Conservation (phyloP, 257 asterid species). For the Buddleja alternifolia region DNA sequence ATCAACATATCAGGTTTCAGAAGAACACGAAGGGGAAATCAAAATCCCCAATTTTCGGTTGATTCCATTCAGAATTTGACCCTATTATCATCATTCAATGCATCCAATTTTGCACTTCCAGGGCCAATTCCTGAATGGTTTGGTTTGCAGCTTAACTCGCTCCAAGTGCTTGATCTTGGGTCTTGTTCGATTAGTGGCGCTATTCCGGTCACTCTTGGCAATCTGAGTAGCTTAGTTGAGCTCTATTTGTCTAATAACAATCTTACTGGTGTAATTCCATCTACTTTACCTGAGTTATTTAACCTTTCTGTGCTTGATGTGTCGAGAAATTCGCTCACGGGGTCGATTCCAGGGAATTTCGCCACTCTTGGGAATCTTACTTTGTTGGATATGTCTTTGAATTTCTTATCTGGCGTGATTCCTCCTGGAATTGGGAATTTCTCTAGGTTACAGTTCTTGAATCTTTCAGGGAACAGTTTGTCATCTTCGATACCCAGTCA, state of each 20-base stretch:
- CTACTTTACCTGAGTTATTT: constrained; percentile 43
- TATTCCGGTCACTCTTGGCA: constrained; percentile 47
- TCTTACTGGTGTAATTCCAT: constrained; percentile 32
- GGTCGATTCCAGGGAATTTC: constrained; percentile 37
- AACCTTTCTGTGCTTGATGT: constrained; percentile 50
- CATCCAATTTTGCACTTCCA: constrained; percentile 56
- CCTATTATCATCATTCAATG: constrained; percentile 47
- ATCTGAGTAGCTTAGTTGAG: constrained; percentile 46
- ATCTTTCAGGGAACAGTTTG: constrained; percentile 54
- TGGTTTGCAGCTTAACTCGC: constrained; percentile 39
- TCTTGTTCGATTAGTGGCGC: constrained; percentile 47
- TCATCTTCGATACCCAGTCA: constrained; percentile 55
- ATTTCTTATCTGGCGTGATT: constrained; percentile 50
- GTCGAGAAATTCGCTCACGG: constrained; percentile 47
- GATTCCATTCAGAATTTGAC: constrained; percentile 56
- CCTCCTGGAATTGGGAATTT: constrained; percentile 53
- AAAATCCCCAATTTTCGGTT: constrained; percentile 52
- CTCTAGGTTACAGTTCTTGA: constrained; percentile 46
- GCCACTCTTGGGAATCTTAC: constrained; percentile 43
- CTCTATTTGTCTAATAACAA: constrained; percentile 50
- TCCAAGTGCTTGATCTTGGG: constrained; percentile 59
- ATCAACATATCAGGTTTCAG: constrained; percentile 61
- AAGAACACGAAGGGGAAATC: constrained; percentile 50
- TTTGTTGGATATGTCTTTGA: constrained; percentile 48
- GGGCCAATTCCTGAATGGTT: constrained; percentile 62